Conservation (phyloP, 108 stramenopile genomes). For the Pseudonitzschia delicatissima region DNA sequence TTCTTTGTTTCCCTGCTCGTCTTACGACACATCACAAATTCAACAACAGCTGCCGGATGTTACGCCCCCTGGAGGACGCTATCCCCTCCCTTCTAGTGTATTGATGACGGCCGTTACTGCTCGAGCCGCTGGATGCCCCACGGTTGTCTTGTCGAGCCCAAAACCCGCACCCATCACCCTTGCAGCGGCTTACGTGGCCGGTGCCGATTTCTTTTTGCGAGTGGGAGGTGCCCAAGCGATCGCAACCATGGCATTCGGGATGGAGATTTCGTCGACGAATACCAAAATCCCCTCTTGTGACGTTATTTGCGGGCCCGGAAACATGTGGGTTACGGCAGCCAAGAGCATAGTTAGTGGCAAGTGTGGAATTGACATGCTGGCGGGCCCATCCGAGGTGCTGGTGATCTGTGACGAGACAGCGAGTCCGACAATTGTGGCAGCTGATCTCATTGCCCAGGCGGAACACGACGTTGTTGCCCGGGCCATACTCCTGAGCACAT, state of each 20-base stretch:
- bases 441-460: conserved; percentile 98
- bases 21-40: too few species aligned
- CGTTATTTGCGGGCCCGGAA: conserved; percentile 98
- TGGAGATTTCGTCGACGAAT: background rate
- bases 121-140: conserved; percentile 91
- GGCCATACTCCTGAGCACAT: conserved; percentile 85
- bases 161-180: conserved; percentile 89
- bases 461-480: conserved; percentile 98
- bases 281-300: conserved; percentile 64
- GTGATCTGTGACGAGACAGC: conserved; percentile 95
- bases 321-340: conserved; percentile 99
- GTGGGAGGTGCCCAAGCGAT: conserved; percentile 97
- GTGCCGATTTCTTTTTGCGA: conserved; percentile 84
- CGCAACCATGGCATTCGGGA: conserved; percentile 92
- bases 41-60: conserved; percentile 85
- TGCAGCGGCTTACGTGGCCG: conserved; percentile 88
- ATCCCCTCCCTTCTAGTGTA: conserved; percentile 96
- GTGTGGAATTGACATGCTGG: conserved; percentile 99
- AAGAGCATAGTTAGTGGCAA: conserved; percentile 90
- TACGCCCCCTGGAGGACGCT: conserved; percentile 99
- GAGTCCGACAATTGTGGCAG: conserved; percentile 89
- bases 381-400: conserved; percentile 97
- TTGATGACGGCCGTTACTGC: conserved; percentile 98
- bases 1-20: too few species aligned
- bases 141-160: conserved; percentile 91